Evolutionary conservation across 306 rosid genomes (phyloP).

Genomic region (Hylodesmum podocarpum): DNA sequence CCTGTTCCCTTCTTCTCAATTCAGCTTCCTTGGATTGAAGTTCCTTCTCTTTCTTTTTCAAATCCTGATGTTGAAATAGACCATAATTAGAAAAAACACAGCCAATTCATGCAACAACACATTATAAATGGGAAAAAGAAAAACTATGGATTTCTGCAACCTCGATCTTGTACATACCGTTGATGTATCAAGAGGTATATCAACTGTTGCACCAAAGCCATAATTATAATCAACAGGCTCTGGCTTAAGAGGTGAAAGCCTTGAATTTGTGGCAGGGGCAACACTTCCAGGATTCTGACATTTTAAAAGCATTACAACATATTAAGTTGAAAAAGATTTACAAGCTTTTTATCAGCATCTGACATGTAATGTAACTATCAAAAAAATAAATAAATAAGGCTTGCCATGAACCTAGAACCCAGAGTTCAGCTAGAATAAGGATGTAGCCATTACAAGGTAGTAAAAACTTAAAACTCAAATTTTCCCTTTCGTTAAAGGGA

Average conservation of each 20-base stretch:
- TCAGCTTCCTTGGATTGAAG: slow-evolving; percentile 97
- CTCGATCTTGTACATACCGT: slow-evolving; percentile 47
- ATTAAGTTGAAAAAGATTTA: slow-evolving; percentile 7
- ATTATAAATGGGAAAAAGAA: background rate
- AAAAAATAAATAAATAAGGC: background rate
- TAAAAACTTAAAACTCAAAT: background rate
- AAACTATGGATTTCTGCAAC: slow-evolving; percentile 19
- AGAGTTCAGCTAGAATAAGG: slow-evolving; percentile 6
- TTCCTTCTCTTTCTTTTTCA: slow-evolving; percentile 89
- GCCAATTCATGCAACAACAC: slow-evolving; percentile 4
- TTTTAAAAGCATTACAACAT: slow-evolving; percentile 11
- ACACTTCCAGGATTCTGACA: slow-evolving; percentile 70
- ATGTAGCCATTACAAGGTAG: background rate
- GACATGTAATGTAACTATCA: background rate
- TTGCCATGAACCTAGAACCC: background rate
- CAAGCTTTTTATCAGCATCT: background rate
- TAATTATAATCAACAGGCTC: slow-evolving; percentile 87
- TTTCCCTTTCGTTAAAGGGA: background rate
- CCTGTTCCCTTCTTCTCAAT: slow-evolving; percentile 82
- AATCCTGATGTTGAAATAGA: slow-evolving; percentile 56
- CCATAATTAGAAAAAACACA: slow-evolving; percentile 23
- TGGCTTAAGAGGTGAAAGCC: slow-evolving; percentile 88
- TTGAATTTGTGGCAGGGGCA: slow-evolving; percentile 69
- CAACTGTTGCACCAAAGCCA: slow-evolving; percentile 70
- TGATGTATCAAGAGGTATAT: slow-evolving; percentile 76